These are phyloP conservation scores for Clavispora carvajalis DNA, from an alignment of 805 yeast genomes.

Conservation along the genomic window DNA sequence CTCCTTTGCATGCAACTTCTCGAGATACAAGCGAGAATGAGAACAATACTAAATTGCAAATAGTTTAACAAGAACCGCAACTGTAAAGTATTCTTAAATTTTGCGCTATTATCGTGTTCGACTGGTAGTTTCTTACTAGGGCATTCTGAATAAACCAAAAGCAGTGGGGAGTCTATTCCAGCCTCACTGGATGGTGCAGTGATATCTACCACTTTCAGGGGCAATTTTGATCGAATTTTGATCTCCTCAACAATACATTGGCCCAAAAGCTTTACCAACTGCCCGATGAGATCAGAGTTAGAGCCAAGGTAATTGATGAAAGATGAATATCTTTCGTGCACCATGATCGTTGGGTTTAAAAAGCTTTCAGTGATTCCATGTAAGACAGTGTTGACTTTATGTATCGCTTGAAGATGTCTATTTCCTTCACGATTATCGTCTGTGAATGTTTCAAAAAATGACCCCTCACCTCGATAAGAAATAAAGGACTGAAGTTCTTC, in stretches of 20 bases:
- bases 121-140: constrained; percentile 31
- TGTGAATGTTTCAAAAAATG: constrained; percentile 36
- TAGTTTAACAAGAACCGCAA: constrained; percentile 47
- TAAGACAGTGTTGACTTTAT: constrained; percentile 40
- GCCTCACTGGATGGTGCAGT: constrained; percentile 32
- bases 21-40: constrained; percentile 39
- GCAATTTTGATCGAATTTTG: constrained; percentile 43
- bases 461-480: constrained; percentile 19
- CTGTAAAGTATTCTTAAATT: constrained; percentile 58
- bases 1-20: constrained; percentile 44
- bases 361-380: constrained; percentile 53
- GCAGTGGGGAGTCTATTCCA: constrained; percentile 23
- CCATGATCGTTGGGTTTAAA: constrained; percentile 47
- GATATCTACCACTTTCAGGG: constrained; percentile 41
- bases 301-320: constrained; percentile 19
- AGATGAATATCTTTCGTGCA: constrained; percentile 40
- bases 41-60: constrained; percentile 41
- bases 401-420: constrained; percentile 26
- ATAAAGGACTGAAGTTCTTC: constrained; percentile 27
- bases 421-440: constrained; percentile 14
- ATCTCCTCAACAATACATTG: constrained; percentile 57
- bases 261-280: constrained; percentile 43
- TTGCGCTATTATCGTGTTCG: constrained; percentile 47
- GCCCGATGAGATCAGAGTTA: constrained; percentile 25
- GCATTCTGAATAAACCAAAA: constrained; percentile 40